Base-by-base conservation (phyloP, 2,329 filamentous ascomycete species). In the Aspergillus sp. region DNA sequence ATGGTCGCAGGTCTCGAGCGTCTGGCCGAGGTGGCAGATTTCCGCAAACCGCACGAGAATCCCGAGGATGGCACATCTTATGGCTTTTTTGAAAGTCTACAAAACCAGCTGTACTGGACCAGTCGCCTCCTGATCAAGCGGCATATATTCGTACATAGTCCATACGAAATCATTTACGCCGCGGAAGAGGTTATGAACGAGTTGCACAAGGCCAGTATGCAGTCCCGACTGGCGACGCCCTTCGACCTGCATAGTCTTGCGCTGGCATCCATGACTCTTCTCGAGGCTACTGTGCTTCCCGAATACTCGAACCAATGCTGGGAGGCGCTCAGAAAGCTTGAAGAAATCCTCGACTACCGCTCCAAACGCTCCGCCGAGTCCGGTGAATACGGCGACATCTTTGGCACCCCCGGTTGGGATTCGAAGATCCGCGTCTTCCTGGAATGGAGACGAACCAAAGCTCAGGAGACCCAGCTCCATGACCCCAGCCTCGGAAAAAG, bases 281-380 rank as follows among this genome's bases (percentile, higher is more conserved):
- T 79, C 2, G 78, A 79, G 60, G 71, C 76, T 3, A 77, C 76
- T 5, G 76, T 78, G 28, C 67, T 79, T 36, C 76, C 76, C 5
- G 76, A 77, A 47, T 65, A 75, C 49, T 62, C 73, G 2, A 71
- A 67, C 49, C 72, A 78, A 55, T 78, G 76, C 62, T 79, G 77
- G 76, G 68, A 71, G 5, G 61, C 70, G 0, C 72, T 88, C n/a
- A 76, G 79, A 28, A 81, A 81, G 55, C 82, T 84, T 4, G 81
- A 85, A 55, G 74, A 77, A 10, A 76, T 83, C 3, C 75, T 84
- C 48, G 78, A 81, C 41, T 72, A 77, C 8, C 79, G 83, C 21
- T 78, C 72, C 21, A 75, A 74, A 63, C 65, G 67, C 30, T 59
- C 68, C 9, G 39, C 66, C 10, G 66, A 71, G 25, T 66, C 65